phyloP scores from a whole-genome alignment of 148 eudicot species.

The Polygonum maritimum region DNA sequence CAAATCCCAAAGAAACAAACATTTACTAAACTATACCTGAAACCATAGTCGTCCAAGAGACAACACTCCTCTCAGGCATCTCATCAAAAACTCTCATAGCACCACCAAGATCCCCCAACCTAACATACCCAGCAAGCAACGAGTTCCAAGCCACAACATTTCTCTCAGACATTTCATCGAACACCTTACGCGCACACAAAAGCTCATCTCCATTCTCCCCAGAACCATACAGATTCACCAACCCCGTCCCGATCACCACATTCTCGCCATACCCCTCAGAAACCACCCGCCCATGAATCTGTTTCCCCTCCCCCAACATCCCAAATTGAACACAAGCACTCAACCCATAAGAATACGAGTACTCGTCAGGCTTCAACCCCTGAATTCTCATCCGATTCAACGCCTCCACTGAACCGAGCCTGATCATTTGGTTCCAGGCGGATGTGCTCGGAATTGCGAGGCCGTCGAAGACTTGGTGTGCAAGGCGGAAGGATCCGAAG shows the following conservation, averaged over 20 bases:
- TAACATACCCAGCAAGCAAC: constrained; percentile 34
- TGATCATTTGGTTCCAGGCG: constrained; percentile 50
- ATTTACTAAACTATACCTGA: neutral
- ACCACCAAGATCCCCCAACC: constrained; percentile 26
- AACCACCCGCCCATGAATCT: constrained; percentile 53
- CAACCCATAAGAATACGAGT: constrained; percentile 35
- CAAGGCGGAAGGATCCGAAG: constrained; percentile 21
- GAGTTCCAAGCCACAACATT: constrained; percentile 52
- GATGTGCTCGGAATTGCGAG: constrained; percentile 34
- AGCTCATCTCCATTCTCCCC: constrained; percentile 18
- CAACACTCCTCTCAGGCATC: constrained; percentile 46
- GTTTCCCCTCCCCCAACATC: constrained; percentile 39
- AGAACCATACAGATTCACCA: constrained; percentile 43
- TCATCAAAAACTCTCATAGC: constrained; percentile 31
- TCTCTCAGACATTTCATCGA: constrained; percentile 50
- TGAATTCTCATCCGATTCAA: constrained; percentile 27
- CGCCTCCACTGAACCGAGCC: constrained; percentile 25
- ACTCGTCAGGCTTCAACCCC: constrained; percentile 33
- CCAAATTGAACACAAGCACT: constrained; percentile 32
- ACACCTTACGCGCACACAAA: constrained; percentile 27
- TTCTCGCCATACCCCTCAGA: constrained; percentile 37
- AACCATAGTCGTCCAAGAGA: constrained; percentile 65
- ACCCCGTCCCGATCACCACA: constrained; percentile 38
- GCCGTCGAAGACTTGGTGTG: constrained; percentile 25
- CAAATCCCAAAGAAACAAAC: neutral